phyloP scores from a whole-genome alignment of 2,329 filamentous ascomycete genomes.

The Chrysoporthe cubensis region DNA sequence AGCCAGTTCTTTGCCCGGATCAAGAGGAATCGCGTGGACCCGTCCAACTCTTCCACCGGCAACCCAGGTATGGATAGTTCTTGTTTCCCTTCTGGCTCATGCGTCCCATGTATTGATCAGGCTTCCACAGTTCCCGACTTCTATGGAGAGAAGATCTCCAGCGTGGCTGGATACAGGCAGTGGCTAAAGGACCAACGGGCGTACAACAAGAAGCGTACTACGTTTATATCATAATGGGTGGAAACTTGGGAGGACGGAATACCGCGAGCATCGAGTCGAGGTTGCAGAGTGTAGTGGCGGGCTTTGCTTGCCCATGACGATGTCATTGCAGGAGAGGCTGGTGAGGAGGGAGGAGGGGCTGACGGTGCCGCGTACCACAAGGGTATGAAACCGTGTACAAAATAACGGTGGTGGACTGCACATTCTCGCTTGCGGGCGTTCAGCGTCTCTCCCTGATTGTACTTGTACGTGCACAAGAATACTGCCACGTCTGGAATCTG shows the following conservation, averaged over 20 bases:
- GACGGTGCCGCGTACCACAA: not conserved
- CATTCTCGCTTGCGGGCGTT: conserved; percentile 34
- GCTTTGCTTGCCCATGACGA: not conserved
- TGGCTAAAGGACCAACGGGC: conserved; percentile 98
- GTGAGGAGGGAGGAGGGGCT: not conserved
- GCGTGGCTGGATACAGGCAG: conserved; percentile 85
- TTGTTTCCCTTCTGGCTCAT: not conserved
- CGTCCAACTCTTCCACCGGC: conserved; percentile 81
- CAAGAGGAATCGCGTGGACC: conserved; percentile 90
- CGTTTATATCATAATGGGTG: conserved; percentile 54
- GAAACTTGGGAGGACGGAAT: not conserved
- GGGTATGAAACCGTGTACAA: conserved; percentile 18
- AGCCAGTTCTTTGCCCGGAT: conserved; percentile 90
- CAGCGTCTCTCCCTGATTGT: conserved; percentile 35
- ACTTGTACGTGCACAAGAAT: conserved; percentile 21
- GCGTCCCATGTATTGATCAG: conserved; percentile 1
- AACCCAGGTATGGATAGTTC: conserved; percentile 67
- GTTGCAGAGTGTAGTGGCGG: not conserved
- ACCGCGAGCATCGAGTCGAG: not conserved
- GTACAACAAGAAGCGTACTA: conserved; percentile 88
- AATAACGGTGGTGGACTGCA: conserved; percentile 13
- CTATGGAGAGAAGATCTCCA: conserved; percentile 98
- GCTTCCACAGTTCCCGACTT: conserved; percentile 78
- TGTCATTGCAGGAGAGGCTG: not conserved
- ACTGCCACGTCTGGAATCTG: conserved; percentile 12